Evolutionary conservation across 1,284 basidiomycete genomes (phyloP), one percentile per base, ranked within the genome.

Genomic region (Tilletia indica): DNA sequence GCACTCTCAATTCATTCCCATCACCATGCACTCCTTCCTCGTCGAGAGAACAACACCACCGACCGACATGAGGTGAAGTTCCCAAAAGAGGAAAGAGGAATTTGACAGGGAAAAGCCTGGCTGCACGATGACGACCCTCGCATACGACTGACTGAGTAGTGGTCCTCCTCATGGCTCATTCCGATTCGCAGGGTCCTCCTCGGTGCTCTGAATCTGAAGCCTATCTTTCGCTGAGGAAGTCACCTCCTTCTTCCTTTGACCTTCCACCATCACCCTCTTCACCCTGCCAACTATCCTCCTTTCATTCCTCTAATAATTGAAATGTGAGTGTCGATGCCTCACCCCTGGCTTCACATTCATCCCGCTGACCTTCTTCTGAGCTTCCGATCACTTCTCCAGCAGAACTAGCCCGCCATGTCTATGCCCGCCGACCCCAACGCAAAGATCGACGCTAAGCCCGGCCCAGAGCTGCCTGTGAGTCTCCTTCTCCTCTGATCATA

Each of bases 391-490:
- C 42, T 45, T 31, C 36, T 39, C 47, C 47, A 5, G 42, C 9
- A 6, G 21, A 38, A n/a, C 31, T 68, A 19, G 48, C 67, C 54
- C 67, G 49, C 16, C 31, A 70, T 70, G 69, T 70, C 69, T 21
- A 61, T 58, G 69, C 4, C 31, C 21, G 58, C 58, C 19, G 69
- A 70, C 42, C 56, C 36, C 48, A 70, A 70, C 25, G 69, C 69
- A 63, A 42, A 34, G 14, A 48, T 56, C 45, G 42, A 61, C 54
- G 56, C 69, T 25, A 70, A 64, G 69, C 56, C 69, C n/a, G 47
- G n/a, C 11, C 69, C 69, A 16, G 31, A 58, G 47, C 25, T 70
- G 1, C 54, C 69, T 12, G 69, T 67, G 31, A 12, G 66, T 67
- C 5, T n/a, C 21, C 39, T 25, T 1, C 4, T 4, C 19, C n/a